A percentile compares a stretch with the other conserved stretches of the same genome.
Evolutionary conservation across 2,329 filamentous ascomycete genomes (phyloP).

Genomic region (Ceratocystis huliohia): DNA sequence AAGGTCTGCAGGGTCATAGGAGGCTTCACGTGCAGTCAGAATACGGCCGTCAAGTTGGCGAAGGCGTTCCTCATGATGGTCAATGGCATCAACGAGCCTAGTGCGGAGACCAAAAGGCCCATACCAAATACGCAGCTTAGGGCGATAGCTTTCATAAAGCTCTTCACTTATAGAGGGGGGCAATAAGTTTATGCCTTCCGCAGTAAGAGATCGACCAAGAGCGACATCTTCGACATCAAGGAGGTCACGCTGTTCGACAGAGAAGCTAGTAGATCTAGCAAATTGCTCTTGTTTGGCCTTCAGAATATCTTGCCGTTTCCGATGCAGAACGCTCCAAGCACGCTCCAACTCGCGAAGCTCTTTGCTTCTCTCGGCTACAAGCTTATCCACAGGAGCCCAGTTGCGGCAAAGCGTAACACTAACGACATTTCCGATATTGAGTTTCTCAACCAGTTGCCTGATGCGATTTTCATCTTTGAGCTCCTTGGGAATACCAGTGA

Average conservation of each 20-base stretch:
- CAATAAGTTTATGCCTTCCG: neutral
- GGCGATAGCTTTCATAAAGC: conserved; percentile 32
- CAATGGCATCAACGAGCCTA: conserved; percentile 73
- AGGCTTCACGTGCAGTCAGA: conserved; percentile 52
- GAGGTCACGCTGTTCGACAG: neutral
- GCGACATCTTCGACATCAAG: conserved; percentile 18
- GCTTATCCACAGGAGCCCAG: conserved; percentile 68
- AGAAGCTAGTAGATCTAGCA: neutral
- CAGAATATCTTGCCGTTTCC: conserved; percentile 34
- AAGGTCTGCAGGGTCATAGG: conserved; percentile 65
- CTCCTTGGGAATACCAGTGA: conserved; percentile 75
- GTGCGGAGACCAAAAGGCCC: conserved; percentile 61
- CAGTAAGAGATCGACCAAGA: neutral
- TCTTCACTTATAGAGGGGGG: conserved; percentile 21
- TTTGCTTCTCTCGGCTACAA: conserved; percentile 54
- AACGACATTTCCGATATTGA: conserved; percentile 83
- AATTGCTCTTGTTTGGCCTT: neutral
- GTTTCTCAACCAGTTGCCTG: conserved; percentile 71
- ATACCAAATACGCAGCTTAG: conserved; percentile 63
- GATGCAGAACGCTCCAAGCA: conserved; percentile 65
- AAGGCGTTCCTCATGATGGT: conserved; percentile 84
- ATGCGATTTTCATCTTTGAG: conserved; percentile 72
- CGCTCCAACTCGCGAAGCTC: conserved; percentile 65
- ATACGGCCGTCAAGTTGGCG: conserved; percentile 68
- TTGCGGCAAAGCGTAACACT: conserved; percentile 74